These are phyloP conservation scores for Cercospora zeae-maydis DNA, from an alignment of 2,329 filamentous ascomycete species.

Conservation along the genomic window DNA sequence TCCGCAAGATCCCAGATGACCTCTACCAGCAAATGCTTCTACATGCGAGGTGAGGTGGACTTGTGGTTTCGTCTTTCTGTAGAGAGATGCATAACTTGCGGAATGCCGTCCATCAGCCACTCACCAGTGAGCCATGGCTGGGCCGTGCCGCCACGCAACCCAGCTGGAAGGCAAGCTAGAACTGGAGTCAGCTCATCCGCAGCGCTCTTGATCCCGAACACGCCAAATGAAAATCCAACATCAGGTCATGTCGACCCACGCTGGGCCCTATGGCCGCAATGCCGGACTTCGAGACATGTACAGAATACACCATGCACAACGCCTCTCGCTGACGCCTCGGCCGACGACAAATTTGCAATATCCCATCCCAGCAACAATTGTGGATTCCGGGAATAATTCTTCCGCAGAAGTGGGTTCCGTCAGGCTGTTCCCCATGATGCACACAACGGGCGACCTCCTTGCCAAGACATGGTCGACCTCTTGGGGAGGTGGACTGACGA, in stretches of 20 bases:
- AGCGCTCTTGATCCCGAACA: no score
- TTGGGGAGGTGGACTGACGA: not conserved
- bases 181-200: no score
- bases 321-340: not conserved
- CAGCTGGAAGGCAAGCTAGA: no score
- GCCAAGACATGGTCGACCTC: not conserved
- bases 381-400: not conserved
- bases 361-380: not conserved
- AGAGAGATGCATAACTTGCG: not conserved
- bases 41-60: conserved; percentile 65
- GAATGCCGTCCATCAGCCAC: not conserved
- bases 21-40: conserved; percentile 85
- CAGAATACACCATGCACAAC: no score
- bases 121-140: not conserved
- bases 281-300: not conserved
- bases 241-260: not conserved
- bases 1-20: conserved; percentile 84
- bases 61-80: not conserved
- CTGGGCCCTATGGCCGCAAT: not conserved
- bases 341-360: not conserved
- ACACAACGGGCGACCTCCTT: not conserved
- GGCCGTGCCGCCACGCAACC: no score
- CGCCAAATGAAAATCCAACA: no score
- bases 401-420: not conserved
- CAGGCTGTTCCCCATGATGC: not conserved